Conservation (phyloP, 768 basidiomycete species). For the Trametes elegans region DNA sequence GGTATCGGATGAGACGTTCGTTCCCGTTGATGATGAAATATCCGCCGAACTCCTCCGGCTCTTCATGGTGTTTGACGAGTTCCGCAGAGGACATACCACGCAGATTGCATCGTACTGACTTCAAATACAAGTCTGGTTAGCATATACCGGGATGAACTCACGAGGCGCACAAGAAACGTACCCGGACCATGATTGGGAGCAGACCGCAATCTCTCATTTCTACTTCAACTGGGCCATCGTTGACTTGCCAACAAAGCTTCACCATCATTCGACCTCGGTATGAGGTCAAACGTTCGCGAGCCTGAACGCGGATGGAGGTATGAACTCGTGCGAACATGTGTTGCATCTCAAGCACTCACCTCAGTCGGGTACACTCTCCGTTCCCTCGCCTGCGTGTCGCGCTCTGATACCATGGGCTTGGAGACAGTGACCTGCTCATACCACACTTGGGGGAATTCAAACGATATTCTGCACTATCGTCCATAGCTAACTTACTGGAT, state of each 20-base stretch:
- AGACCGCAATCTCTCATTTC: constrained; percentile 85
- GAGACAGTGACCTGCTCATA: constrained; percentile 84
- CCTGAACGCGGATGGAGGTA: constrained; percentile 50
- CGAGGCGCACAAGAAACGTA: constrained; percentile 57
- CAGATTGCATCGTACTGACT: constrained; percentile 95
- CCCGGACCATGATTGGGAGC: constrained; percentile 95
- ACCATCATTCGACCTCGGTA: constrained; percentile 90
- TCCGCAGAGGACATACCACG: constrained; percentile 80
- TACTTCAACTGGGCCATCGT: constrained; percentile 57
- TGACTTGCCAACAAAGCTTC: constrained; percentile 82
- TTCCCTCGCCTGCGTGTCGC: constrained; percentile 70
- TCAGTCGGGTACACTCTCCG: constrained; percentile 86
- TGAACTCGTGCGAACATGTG: no score
- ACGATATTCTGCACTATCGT: no score
- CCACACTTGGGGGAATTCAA: constrained; percentile 61
- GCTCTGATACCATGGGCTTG: constrained; percentile 84
- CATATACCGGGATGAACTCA: neutral
- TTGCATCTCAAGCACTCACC: constrained; percentile 51
- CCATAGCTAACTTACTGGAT: constrained; percentile 55
- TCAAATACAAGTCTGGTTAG: neutral
- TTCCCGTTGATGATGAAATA: constrained; percentile 99
- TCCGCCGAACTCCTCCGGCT: constrained; percentile 97
- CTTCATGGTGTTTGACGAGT: constrained; percentile 88
- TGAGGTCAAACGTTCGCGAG: constrained; percentile 88
- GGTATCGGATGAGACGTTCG: constrained; percentile 96